Percentiles rank a stretch among this genome's conserved stretches.
These are phyloP conservation scores for Nakaseomyces delphensis DNA, from an alignment of 1,139 yeast species.

Conservation along the genomic window DNA sequence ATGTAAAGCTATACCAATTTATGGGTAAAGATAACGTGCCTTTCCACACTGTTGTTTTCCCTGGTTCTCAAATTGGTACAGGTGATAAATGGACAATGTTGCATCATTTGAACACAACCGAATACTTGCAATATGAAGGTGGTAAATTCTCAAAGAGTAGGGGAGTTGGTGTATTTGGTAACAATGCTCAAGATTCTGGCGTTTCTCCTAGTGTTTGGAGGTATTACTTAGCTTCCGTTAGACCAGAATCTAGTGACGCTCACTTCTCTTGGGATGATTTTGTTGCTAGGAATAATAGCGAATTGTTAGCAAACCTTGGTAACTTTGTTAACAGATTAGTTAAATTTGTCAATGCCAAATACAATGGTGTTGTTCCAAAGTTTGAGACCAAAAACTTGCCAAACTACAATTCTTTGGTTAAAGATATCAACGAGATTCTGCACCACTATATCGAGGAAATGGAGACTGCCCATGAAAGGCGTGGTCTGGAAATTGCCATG, in stretches of 20 bases:
- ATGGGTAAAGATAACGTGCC: constrained; percentile 99
- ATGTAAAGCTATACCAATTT: constrained; percentile 82
- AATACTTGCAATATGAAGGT: constrained; percentile 92
- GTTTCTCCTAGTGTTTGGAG: constrained; percentile 93
- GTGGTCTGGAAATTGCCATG: constrained; percentile 88
- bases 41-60: constrained; percentile 97
- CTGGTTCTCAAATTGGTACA: constrained; percentile 85
- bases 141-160: constrained; percentile 97
- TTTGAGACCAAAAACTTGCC: constrained; percentile 41
- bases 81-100: constrained; percentile 82
- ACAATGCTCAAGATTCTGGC: constrained; percentile 91
- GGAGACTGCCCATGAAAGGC: constrained; percentile 76
- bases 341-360: constrained; percentile 83
- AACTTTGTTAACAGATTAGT: constrained; percentile 91
- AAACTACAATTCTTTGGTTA: constrained; percentile 42
- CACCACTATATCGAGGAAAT: constrained; percentile 55
- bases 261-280: constrained; percentile 97
- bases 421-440: constrained; percentile 57
- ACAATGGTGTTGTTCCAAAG: constrained; percentile 79
- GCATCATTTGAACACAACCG: constrained; percentile 88
- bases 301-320: constrained; percentile 90
- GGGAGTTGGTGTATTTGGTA: constrained; percentile 96
- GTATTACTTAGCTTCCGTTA: constrained; percentile 80
- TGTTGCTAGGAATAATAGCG: constrained; percentile 86
- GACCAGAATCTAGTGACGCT: constrained; percentile 94